Base-by-base conservation (phyloP, 2,329 filamentous ascomycete genomes). In the Rutstroemia sydowiana region DNA sequence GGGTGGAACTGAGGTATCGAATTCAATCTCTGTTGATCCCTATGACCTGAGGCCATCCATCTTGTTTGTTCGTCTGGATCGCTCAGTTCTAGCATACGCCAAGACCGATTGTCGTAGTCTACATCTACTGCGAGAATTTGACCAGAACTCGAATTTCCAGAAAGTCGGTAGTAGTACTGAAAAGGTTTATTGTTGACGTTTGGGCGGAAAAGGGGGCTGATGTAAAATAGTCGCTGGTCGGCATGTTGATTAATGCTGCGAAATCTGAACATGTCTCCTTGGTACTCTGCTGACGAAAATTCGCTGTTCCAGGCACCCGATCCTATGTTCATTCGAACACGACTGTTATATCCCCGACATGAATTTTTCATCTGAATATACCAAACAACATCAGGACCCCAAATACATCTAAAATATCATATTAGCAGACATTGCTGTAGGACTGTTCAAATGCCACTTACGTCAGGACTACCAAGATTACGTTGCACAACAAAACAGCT, bases 321-420 rank as follows among this genome's bases (percentile, higher is more conserved):
- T 8, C 0, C 4, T 8, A 7, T 42, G 42, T 56, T 42, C 57
- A 61, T 59, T 7, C n/a, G 10, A 10, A 58, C 42, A 21, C 58
- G 50, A 3, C 46, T 56, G 13, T 60, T 26, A n/a, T 55, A 51
- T 1, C 54, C 55, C 21, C 49, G 39, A 48, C 59, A 61, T 9
- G 59, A 60, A 41, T 59, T 30, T 26, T 50, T 55, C 57, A 61
- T 60, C 14, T 57, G 40, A 14, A 52, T 9, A 18, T 56, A 46
- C 59, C 58, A 60, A 8, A 18, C n/a, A 10, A 52, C 54, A 3
- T 34, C 13, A 8, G 54, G 45, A 2, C 56, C 56, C 13, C 3
- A 31, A 2, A n/a, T 0, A 28, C 56, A 45, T 16, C 57, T 51
- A 31, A 16, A 31, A 7, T 16, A 46, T 32, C 39, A 41, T n/a